Percentiles rank a stretch among this genome's conserved stretches.
phyloP scores from a whole-genome alignment of 805 yeast species.

The Komagataella pseudopastoris region DNA sequence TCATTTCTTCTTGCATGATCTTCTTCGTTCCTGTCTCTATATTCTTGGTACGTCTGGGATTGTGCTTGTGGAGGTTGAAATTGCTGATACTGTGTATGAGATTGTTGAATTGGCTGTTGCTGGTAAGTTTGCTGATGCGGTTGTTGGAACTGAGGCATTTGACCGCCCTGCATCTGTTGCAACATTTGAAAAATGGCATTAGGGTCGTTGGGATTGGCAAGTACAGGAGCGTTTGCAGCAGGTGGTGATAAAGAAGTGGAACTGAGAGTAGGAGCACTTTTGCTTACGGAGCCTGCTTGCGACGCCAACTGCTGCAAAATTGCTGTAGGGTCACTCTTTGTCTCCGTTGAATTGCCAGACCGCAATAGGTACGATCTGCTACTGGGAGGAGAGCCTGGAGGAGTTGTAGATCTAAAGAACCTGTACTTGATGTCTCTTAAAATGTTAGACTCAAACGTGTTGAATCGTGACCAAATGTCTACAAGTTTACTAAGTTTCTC shows the following conservation, averaged over 20 bases:
- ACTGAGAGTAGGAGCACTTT: slow-evolving; percentile 10
- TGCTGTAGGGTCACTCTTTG: slow-evolving; percentile 37
- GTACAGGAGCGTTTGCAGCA: slow-evolving; percentile 20
- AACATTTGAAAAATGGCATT: slow-evolving; percentile 36
- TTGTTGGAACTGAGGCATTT: slow-evolving; percentile 5
- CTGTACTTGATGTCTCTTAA: slow-evolving; percentile 43
- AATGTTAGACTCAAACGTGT: slow-evolving; percentile 51
- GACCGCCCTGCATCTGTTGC: slow-evolving; percentile 32
- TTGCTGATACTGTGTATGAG: slow-evolving; percentile 1
- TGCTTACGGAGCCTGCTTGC: slow-evolving; percentile 25
- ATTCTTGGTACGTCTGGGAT: slow-evolving; percentile 3
- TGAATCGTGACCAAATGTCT: slow-evolving; percentile 85
- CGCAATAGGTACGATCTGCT: slow-evolving; percentile 11
- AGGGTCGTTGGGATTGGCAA: slow-evolving; percentile 16
- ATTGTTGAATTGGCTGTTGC: slow-evolving; percentile 9
- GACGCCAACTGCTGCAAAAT: slow-evolving; percentile 60
- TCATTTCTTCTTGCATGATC: slow-evolving; percentile 16
- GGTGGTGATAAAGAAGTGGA: slow-evolving; percentile 15
- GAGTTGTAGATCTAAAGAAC: slow-evolving; percentile 54
- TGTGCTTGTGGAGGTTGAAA: background rate
- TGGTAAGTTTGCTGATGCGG: slow-evolving; percentile 5
- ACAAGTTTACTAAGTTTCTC: slow-evolving; percentile 74
- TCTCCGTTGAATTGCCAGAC: background rate
- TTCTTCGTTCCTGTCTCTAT: slow-evolving; percentile 14
- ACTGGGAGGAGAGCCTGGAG: slow-evolving; percentile 54